Percentiles rank a stretch among this genome's conserved stretches.
phyloP scores from a whole-genome alignment of 2,329 filamentous ascomycete genomes.

The Neoarthrinium moseri region DNA sequence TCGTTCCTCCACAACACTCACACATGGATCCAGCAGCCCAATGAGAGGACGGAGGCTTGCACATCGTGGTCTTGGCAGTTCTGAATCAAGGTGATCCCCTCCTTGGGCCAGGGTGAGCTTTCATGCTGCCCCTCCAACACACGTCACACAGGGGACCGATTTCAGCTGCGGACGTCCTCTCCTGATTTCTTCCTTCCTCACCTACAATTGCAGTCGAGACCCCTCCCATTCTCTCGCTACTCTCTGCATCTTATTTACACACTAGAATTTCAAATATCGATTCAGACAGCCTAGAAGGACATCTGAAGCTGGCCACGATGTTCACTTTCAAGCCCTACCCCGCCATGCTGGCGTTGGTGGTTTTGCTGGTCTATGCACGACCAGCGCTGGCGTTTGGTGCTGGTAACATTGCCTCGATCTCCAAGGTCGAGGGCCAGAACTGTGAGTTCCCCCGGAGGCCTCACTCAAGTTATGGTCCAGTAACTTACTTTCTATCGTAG shows the following conservation, averaged over 20 bases:
- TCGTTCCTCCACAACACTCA: conserved; percentile 5
- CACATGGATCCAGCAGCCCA: background rate
- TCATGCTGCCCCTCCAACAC: conserved; percentile 8
- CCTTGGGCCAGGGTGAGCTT: conserved; percentile 6
- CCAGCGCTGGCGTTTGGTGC: conserved; percentile 80
- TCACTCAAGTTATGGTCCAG: no score
- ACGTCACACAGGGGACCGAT: conserved; percentile 1
- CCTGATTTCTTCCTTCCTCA: background rate
- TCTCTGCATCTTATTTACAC: background rate
- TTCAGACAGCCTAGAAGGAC: background rate
- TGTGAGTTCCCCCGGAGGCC: conserved; percentile 53
- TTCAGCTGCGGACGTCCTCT: background rate
- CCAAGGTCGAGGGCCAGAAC: conserved; percentile 80
- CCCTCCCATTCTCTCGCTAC: background rate
- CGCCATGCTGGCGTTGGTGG: conserved; percentile 52
- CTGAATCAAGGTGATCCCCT: conserved; percentile 10
- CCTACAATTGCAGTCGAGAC: conserved; percentile 1
- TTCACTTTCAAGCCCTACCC: conserved; percentile 45
- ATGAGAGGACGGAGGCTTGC: conserved; percentile 1
- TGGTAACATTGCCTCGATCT: conserved; percentile 81
- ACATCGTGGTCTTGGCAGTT: conserved; percentile 8
- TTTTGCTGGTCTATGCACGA: conserved; percentile 66
- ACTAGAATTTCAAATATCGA: background rate
- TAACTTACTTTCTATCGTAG: no score
- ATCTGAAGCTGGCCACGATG: conserved; percentile 36